Evolutionary conservation across 306 rosid genomes (phyloP).

Genomic region (Lathyrus tuberosus): DNA sequence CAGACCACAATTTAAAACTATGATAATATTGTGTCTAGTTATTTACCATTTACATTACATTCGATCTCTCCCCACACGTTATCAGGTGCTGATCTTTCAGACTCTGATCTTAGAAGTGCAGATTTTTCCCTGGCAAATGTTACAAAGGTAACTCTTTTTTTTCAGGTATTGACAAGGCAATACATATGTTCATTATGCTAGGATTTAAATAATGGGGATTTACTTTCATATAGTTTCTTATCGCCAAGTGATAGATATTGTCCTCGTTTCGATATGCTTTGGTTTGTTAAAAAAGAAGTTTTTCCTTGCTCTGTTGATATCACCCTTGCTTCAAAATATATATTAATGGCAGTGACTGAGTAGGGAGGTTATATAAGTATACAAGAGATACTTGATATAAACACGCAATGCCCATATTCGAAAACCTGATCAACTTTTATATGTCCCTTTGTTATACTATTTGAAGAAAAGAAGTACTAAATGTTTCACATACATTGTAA

Average conservation of each 20-base stretch:
- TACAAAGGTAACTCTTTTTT: constrained; percentile 62
- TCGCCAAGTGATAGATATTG: not conserved
- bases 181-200: constrained; percentile 10
- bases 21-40: not conserved
- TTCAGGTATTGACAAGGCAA: not conserved
- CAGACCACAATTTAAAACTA: not conserved
- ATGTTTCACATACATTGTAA: too few species aligned
- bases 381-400: too few species aligned
- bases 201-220: constrained; percentile 23
- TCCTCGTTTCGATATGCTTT: constrained; percentile 2
- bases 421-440: too few species aligned
- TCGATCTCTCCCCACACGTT: constrained; percentile 9
- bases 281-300: too few species aligned
- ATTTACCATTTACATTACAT: constrained; percentile 19
- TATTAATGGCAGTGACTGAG: too few species aligned
- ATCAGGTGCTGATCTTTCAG: constrained; percentile 91
- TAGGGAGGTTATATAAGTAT: too few species aligned
- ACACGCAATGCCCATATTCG: too few species aligned
- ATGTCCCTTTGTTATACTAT: too few species aligned
- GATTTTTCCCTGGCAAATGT: constrained; percentile 96
- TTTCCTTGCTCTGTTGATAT: too few species aligned
- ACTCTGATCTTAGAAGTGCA: constrained; percentile 84
- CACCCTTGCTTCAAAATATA: too few species aligned
- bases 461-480: too few species aligned
- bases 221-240: not conserved